These are phyloP conservation scores for Gossypium ekmanianum DNA, from an alignment of 345 rosid species.

Conservation along the genomic window DNA sequence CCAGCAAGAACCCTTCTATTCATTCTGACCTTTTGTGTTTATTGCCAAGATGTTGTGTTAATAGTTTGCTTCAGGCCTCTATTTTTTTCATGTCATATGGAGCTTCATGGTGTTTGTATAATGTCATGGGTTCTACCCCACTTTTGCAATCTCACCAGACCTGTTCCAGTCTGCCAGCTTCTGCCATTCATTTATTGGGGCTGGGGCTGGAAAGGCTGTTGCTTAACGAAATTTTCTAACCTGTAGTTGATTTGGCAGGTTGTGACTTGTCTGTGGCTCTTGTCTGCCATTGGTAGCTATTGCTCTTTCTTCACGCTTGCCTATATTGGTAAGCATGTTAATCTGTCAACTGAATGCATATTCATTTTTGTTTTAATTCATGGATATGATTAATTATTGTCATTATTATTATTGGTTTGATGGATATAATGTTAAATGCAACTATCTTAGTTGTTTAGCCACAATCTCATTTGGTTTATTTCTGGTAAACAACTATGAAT, in stretches of 20 bases:
- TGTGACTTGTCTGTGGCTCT: slow-evolving; percentile 82
- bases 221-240: not conserved
- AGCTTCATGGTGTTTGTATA: not conserved
- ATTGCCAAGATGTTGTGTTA: not conserved
- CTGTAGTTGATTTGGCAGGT: slow-evolving; percentile 47
- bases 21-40: not conserved
- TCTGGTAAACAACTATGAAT: too few species aligned
- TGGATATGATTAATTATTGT: not conserved
- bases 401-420: not conserved
- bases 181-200: not conserved
- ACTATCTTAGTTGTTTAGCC: slow-evolving; percentile 1
- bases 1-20: not conserved
- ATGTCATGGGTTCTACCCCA: not conserved
- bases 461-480: not conserved
- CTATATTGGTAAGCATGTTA: slow-evolving; percentile 59
- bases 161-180: not conserved
- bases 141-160: not conserved
- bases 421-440: not conserved
- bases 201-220: not conserved
- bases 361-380: not conserved
- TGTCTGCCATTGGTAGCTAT: slow-evolving; percentile 67
- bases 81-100: not conserved
- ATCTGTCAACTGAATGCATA: slow-evolving; percentile 11
- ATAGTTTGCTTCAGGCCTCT: not conserved
- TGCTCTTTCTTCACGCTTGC: slow-evolving; percentile 83